Conservation (phyloP, 768 basidiomycete species). For the Leccinellum rugosiceps region DNA sequence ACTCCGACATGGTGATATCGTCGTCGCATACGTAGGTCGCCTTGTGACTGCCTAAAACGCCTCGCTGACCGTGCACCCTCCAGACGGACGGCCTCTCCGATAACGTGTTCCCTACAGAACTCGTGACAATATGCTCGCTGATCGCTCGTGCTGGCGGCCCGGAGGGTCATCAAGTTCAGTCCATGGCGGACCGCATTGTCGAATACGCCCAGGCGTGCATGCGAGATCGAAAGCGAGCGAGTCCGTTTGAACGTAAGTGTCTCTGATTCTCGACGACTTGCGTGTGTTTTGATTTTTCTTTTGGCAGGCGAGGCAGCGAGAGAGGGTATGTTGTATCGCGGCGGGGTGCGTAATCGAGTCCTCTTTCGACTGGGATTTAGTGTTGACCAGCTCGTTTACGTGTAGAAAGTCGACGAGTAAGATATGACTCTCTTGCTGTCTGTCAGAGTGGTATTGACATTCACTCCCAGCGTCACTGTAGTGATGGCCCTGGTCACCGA, state of each 20-base stretch:
- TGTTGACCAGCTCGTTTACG: constrained; percentile 4
- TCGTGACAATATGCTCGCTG: constrained; percentile 66
- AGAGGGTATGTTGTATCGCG: constrained; percentile 61
- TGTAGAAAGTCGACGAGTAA: constrained; percentile 79
- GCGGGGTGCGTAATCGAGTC: constrained; percentile 58
- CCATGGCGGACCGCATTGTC: constrained; percentile 70
- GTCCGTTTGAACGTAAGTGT: constrained; percentile 70
- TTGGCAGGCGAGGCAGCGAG: constrained; percentile 57
- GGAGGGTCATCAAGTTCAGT: constrained; percentile 62
- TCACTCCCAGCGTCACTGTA: constrained; percentile 57
- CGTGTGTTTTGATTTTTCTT: constrained; percentile 1
- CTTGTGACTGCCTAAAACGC: background rate
- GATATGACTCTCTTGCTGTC: constrained; percentile 25
- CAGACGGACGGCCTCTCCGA: constrained; percentile 58
- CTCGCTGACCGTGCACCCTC: constrained; percentile 3
- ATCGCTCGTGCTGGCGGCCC: constrained; percentile 52
- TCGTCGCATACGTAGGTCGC: constrained; percentile 45
- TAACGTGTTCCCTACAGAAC: constrained; percentile 64
- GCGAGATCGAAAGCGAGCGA: constrained; percentile 58
- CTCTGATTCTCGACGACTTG: background rate
- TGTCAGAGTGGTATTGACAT: constrained; percentile 9
- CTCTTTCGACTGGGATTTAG: constrained; percentile 1
- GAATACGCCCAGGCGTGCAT: constrained; percentile 69
- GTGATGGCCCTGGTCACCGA: constrained; percentile 68
- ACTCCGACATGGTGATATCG: constrained; percentile 51